Base-by-base conservation (phyloP, 2,329 filamentous ascomycete genomes). In the Biscogniauxia sp. region DNA sequence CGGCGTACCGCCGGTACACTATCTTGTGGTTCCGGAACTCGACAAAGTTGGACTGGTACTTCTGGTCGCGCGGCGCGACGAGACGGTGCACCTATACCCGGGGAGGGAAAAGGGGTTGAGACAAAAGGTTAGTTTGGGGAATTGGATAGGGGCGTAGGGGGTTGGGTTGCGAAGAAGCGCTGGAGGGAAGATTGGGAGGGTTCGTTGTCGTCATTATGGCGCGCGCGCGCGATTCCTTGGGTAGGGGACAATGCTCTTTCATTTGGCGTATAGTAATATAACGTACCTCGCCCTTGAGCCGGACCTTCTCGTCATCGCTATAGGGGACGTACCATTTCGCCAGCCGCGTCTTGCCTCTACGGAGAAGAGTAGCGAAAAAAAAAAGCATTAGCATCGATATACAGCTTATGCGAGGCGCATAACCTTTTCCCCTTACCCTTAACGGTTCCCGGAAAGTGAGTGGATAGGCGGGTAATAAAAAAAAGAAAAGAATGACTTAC, bases 11-110 rank as follows among this genome's bases (percentile, higher is more conserved):
- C 52, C 96, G 90, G 81, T 99, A 99, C 57, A 99, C 92, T 70
- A 99, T 91, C 81, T 97, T 98, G 75, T 94, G 93, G 79, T 93
- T 91, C 68, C 92, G 90, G 80, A 90, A 89, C 79, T 99, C 95
- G 83, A 99, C 95, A 73, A 99, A 99, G 81, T 99, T 99, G 79
- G 93, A 97, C 77, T 99, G 95, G 82, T 99, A 97, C 76, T 99
- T 99, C 76, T 99, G 95, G 79, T 99, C 95, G 74, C 95, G 91
- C 6, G 95, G 95, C 0, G 95, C 95, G 63, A 99, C 94, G 69
- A 99, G 92, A 65, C 95, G 93, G 83, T 99, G 95, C 71, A 98
- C 91, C 89, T 93, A 70, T 59, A 62, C n/a, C 19, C 45, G 25
- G 19, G 54, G 54, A 61, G 58, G n/a, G n/a, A n/a, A n/a, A n/a